A percentile compares a stretch with the other conserved stretches of the same genome.
These are phyloP conservation scores for Cladosporium halotolerans DNA, from an alignment of 2,329 filamentous ascomycete species.

Conservation along the genomic window DNA sequence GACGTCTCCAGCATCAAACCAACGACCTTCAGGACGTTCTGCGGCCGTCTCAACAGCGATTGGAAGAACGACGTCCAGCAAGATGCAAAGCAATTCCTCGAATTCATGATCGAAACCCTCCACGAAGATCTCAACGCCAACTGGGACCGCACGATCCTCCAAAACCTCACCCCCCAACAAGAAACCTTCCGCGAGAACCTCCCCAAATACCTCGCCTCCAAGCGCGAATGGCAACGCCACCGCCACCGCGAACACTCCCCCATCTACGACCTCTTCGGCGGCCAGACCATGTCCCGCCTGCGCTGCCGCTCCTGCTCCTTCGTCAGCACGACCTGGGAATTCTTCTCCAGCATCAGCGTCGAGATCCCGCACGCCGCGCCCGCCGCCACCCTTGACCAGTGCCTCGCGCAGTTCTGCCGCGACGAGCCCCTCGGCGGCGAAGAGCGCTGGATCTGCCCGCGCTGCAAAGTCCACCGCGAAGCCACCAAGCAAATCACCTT, in stretches of 20 bases:
- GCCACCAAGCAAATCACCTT: slow-evolving; percentile 67
- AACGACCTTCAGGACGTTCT: slow-evolving; percentile 51
- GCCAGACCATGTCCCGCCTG: slow-evolving; percentile 58
- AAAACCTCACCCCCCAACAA: slow-evolving; percentile 52
- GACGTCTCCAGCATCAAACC: slow-evolving; percentile 44
- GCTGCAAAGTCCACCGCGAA: slow-evolving; percentile 62
- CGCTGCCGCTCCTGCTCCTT: slow-evolving; percentile 56
- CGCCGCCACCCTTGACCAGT: slow-evolving; percentile 58
- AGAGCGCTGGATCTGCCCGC: slow-evolving; percentile 65
- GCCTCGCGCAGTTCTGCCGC: slow-evolving; percentile 62
- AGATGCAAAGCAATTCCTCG: slow-evolving; percentile 85
- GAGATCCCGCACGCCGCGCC: slow-evolving; percentile 57
- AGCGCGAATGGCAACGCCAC: slow-evolving; percentile 69
- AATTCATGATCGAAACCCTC: slow-evolving; percentile 72
- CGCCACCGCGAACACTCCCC: slow-evolving; percentile 65
- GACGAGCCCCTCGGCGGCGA: slow-evolving; percentile 63
- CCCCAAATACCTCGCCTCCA: slow-evolving; percentile 58
- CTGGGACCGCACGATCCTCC: slow-evolving; percentile 54
- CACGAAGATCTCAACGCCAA: slow-evolving; percentile 78
- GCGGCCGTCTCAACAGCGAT: slow-evolving; percentile 55
- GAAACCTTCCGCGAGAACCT: slow-evolving; percentile 56
- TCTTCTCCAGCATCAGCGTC: slow-evolving; percentile 65
- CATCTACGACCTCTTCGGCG: slow-evolving; percentile 72
- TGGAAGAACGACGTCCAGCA: slow-evolving; percentile 76
- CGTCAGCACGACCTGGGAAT: slow-evolving; percentile 61